Percentiles rank a stretch among this genome's conserved stretches.
Evolutionary conservation across 495 filamentous ascomycete genomes (phyloP).

Genomic region (Lindgomyces ingoldianus): DNA sequence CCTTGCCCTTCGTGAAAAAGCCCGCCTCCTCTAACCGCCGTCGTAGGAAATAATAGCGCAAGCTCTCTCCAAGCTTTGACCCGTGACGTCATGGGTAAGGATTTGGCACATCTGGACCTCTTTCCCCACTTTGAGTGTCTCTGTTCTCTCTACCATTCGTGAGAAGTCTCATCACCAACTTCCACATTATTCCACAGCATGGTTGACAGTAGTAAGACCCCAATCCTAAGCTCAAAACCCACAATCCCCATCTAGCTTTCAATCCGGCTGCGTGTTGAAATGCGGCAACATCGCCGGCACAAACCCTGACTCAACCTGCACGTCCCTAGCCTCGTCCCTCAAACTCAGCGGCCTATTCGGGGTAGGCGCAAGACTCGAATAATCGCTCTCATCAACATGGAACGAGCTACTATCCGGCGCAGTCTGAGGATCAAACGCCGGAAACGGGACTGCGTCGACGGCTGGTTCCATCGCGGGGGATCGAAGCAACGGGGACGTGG

Average conservation of each 20-base stretch:
- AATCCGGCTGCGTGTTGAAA: conserved; percentile 23
- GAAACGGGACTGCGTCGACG: conserved; percentile 10
- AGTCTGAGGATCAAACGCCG: conserved; percentile 30
- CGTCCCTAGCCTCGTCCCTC: conserved; percentile 10
- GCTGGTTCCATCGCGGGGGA: conserved; percentile 12
- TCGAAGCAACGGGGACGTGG: conserved; percentile 8
- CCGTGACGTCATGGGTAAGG: too few relatives aligned
- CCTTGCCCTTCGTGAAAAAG: too few relatives aligned
- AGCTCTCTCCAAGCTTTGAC: too few relatives aligned
- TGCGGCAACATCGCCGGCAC: conserved; percentile 31
- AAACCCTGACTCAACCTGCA: conserved; percentile 6
- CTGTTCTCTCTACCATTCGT: too few relatives aligned
- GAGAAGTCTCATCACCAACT: too few relatives aligned
- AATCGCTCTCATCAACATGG: conserved; percentile 28
- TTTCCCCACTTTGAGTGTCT: too few relatives aligned
- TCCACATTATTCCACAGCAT: too few relatives aligned
- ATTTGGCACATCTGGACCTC: too few relatives aligned
- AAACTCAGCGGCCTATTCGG: conserved; percentile 28
- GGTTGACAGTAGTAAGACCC: too few relatives aligned
- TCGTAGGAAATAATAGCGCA: too few relatives aligned
- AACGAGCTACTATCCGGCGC: conserved; percentile 31
- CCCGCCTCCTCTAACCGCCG: too few relatives aligned
- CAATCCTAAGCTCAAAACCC: too few relatives aligned
- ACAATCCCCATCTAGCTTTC: not conserved
- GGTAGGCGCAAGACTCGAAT: conserved; percentile 23